Conservation (phyloP, 2,329 filamentous ascomycete species). For the Zymoseptoria pseudotritici region DNA sequence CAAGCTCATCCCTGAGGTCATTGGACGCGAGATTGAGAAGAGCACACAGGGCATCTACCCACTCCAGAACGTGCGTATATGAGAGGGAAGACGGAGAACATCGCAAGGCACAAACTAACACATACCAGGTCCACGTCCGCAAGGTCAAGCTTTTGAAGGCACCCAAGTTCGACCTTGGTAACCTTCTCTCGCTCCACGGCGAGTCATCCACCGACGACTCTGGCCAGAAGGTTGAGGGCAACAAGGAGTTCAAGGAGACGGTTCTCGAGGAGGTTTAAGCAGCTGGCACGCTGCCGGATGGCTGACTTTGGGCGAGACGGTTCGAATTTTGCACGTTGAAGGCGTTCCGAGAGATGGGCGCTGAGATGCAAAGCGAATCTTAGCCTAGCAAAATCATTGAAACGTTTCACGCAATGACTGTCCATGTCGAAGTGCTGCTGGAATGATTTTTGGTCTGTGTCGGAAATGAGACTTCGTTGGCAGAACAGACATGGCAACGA, state of each 20-base stretch:
- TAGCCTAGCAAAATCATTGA: slow-evolving; percentile 20
- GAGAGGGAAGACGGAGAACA: neutral
- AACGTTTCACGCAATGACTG: slow-evolving; percentile 13
- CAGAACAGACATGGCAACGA: neutral
- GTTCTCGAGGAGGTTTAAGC: slow-evolving; percentile 87
- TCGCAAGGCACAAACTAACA: slow-evolving; percentile 28
- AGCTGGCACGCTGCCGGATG: slow-evolving; percentile 13
- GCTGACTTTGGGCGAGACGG: slow-evolving; percentile 19
- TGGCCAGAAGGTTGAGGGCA: slow-evolving; percentile 83
- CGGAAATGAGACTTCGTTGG: neutral
- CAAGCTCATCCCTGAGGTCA: slow-evolving; percentile 99
- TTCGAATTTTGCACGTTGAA: slow-evolving; percentile 20
- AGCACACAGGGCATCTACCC: slow-evolving; percentile 98
- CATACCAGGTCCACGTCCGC: slow-evolving; percentile 85
- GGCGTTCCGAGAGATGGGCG: slow-evolving; percentile 22
- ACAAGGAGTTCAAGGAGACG: slow-evolving; percentile 94
- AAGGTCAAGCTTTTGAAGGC: slow-evolving; percentile 99
- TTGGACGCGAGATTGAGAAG: slow-evolving; percentile 99
- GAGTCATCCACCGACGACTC: slow-evolving; percentile 94
- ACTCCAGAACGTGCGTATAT: slow-evolving; percentile 77
- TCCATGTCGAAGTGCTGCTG: neutral
- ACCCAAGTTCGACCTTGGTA: slow-evolving; percentile 98
- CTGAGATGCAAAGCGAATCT: slow-evolving; percentile 16
- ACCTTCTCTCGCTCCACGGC: slow-evolving; percentile 92
- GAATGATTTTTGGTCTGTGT: neutral